Base-by-base conservation (phyloP, 176 grass and related monocot genomes). In the Bolboschoenus planiculmis region DNA sequence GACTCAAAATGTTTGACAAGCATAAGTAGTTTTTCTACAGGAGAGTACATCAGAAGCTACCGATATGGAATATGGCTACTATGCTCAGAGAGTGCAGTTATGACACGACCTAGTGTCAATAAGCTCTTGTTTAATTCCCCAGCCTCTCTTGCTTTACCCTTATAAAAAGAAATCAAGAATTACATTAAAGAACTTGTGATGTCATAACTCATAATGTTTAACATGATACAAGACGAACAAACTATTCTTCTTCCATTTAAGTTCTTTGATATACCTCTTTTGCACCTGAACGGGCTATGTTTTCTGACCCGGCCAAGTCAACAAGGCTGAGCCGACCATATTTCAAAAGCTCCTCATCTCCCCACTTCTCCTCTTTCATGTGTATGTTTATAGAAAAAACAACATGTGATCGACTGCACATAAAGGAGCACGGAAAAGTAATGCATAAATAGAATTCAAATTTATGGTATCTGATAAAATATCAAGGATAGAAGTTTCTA, bases 91-190 rank as follows among this genome's bases (percentile, higher is more conserved):
- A 94, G 91, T 46, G 94, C 91, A 21, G 88, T 92, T 78, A 97
- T 97, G 86, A 94, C 94, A 80, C 94, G 91, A 20, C 94, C 94
- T 43, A 97, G 84, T 78, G 94, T 97, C 85, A 97, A 84, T 82
- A 97, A 80, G 84, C 94, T 94, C 86, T 97, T 97, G 78, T 97
- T 97, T 85, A 92, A 79, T 73, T 97, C 94, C 48, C 94, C 94
- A 14, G 94, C 75, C 84, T 97, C 94, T 87, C 91, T 97, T 85
- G 90, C 94, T 87, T 88, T 94, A 81, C 84, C 87, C 94, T 97
- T 34, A 71, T 85, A 87, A 67, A 7, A 46, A 47, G n/a, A 89
- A 74, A 90, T 85, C 8, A 85, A 81, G 43, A 86, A 43, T 84
- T 84, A 56, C 83, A 84, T 56, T 56, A 85, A 44, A 78, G 42